These are phyloP conservation scores for Teunomyces gatunensis DNA, from an alignment of 805 yeast genomes.

Conservation along the genomic window DNA sequence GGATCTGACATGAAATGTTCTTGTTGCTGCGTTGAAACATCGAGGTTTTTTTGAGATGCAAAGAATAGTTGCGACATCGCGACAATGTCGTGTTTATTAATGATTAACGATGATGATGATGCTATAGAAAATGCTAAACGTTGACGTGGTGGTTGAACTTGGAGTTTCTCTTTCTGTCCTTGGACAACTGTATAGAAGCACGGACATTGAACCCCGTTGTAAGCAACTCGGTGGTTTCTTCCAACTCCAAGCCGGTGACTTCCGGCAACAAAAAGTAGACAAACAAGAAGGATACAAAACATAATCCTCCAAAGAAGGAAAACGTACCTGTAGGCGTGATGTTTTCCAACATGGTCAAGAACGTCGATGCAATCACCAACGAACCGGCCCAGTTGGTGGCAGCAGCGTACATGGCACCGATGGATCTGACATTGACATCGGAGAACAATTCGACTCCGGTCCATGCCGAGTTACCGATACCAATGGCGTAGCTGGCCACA, in stretches of 20 bases:
- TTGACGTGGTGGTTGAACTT: conserved; percentile 1
- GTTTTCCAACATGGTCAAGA: conserved; percentile 88
- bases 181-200: conserved; percentile 37
- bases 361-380: conserved; percentile 83
- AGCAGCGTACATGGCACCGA: conserved; percentile 88
- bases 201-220: conserved; percentile 85
- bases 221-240: conserved; percentile 82
- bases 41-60: no score
- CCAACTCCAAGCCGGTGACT: conserved; percentile 83
- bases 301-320: conserved; percentile 81
- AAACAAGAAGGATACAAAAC: conserved; percentile 67
- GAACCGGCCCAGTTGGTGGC: conserved; percentile 97
- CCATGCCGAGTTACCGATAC: conserved; percentile 98
- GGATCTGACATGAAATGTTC: neutral
- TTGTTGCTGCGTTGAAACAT: neutral
- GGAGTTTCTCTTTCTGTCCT: conserved; percentile 27
- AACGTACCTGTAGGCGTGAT: conserved; percentile 96
- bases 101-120: no score
- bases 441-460: conserved; percentile 95
- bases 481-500: conserved; percentile 89
- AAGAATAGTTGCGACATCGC: neutral
- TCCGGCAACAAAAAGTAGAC: conserved; percentile 89
- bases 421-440: conserved; percentile 81
- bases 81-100: neutral
- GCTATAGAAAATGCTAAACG: neutral